Base-by-base conservation (phyloP, 2,329 filamentous ascomycete species). In the Xylariaceae sp. region DNA sequence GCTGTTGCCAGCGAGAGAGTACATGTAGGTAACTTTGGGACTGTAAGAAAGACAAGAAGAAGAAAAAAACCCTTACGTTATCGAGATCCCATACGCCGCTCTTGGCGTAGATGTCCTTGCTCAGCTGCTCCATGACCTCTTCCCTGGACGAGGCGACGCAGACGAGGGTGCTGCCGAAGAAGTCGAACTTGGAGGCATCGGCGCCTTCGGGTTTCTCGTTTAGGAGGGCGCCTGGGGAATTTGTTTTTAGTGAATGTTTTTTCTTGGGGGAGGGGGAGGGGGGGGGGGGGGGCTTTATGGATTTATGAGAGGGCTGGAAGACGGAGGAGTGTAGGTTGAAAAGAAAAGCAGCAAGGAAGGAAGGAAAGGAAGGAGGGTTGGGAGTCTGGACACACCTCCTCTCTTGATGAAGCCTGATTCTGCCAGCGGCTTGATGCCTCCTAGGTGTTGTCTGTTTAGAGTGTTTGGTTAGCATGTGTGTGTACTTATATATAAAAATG, bases 31-130 rank as follows among this genome's bases (percentile, higher is more conserved):
- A 15, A 13, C 16, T 21, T 11, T 17, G 14, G 29, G 9, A n/a
- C 18, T 11, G 28, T 16, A 21, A 15, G 13, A 23, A 28, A 23
- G 31, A 26, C 35, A 16, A 34, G 37, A 42, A 29, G 9, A n/a
- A n/a, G n/a, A n/a, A n/a, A n/a, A n/a, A n/a, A n/a, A n/a, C n/a
- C n/a, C 59, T 54, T 46, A 77, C 77, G 53, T 84, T 84, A 24
- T 81, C 74, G 42, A 84, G 57, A 67, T 95, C 86, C 88, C 88
- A 95, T 7, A 94, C 88, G 0, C 81, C 85, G 30, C 63, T 70
- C 44, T 65, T 71, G 8, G 72, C 69, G 64, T 94, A 95, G 8
- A 88, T 67, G 65, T 95, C 88, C 34, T 76, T 71, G 60, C 74
- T 76, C 32, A 95, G 59, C 36, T 74, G 56, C 51, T 83, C 73